Base-by-base conservation (phyloP, 2,329 filamentous ascomycete species). In the Drechslerella coelobrocha region DNA sequence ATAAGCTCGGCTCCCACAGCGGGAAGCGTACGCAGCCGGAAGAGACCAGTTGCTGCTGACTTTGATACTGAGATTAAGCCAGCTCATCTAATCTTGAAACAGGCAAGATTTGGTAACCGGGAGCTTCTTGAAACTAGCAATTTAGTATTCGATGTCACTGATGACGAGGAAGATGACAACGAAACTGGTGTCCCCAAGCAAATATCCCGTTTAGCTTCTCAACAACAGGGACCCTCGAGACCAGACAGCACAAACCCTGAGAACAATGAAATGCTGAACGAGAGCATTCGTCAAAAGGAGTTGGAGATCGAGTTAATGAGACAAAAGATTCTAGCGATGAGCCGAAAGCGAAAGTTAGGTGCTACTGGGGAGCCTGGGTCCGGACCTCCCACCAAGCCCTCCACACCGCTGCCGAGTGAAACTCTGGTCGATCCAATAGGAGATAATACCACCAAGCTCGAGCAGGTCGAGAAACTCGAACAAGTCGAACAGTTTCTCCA, bases 111-210 rank as follows among this genome's bases (percentile, higher is more conserved):
- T 75, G 85, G 84, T 10, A 85, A 87, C 47, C 82, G 81, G 17
- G 55, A 63, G 12, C 54, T 26, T 50, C 81, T 82, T 23, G 81
- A 84, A 55, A 83, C 88, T 23, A 83, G 86, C 53, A 84, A 84
- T 1, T 84, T 96, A 56, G 85, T 96, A 39, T 96, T 96, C 74
- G 86, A 95, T 73, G 88, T 95, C 39, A 96, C 91, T 76, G 92
- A 96, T 26, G 86, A 88, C 73, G 86, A 88, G 65, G 81, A 77
- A 26, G 85, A 82, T 23, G 82, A 81, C 5, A 83, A 84, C 37
- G 84, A 86, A 53, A 73, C 24, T 31, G 71, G 39, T 26, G 61
- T 21, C 62, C 68, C 53, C 75, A 45, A 45, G 21, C 41, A 45
- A 23, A 8, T 23, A 19, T 73, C 37, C 39, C 74, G 45, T 75